Conservation (phyloP, 768 basidiomycete genomes). For the Exsudoporus frostii region DNA sequence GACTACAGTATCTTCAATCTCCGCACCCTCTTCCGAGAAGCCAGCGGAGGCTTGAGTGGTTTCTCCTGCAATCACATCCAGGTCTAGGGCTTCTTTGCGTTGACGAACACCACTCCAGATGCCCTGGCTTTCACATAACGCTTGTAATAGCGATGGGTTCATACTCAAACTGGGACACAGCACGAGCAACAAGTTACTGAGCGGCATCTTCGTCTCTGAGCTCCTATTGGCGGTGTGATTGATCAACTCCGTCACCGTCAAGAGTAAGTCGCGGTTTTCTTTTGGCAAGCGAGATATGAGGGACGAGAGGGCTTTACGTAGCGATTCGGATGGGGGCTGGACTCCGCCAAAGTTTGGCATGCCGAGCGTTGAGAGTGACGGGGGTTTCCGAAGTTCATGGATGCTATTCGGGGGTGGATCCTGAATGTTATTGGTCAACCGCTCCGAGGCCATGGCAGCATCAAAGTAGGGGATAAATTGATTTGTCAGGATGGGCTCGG, state of each 20-base stretch:
- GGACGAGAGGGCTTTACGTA: conserved; percentile 55
- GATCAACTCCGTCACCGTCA: conserved; percentile 79
- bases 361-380: conserved; percentile 75
- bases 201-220: conserved; percentile 85
- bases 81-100: conserved; percentile 2
- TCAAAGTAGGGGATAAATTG: conserved; percentile 75
- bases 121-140: conserved; percentile 65
- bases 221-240: conserved; percentile 65
- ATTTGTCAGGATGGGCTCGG: conserved; percentile 79
- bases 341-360: conserved; percentile 63
- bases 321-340: conserved; percentile 56
- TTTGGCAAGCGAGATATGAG: conserved; percentile 68
- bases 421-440: conserved; percentile 28
- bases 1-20: background rate
- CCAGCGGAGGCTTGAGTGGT: background rate
- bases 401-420: conserved; percentile 34
- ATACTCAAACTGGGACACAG: conserved; percentile 86
- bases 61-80: conserved; percentile 1
- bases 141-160: conserved; percentile 67
- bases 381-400: conserved; percentile 62
- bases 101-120: conserved; percentile 51
- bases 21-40: background rate
- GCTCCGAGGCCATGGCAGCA: conserved; percentile 61
- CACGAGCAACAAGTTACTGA: conserved; percentile 83
- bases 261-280: conserved; percentile 82